phyloP scores from a whole-genome alignment of 2,329 filamentous ascomycete species.

The Herpotrichia juniperi region DNA sequence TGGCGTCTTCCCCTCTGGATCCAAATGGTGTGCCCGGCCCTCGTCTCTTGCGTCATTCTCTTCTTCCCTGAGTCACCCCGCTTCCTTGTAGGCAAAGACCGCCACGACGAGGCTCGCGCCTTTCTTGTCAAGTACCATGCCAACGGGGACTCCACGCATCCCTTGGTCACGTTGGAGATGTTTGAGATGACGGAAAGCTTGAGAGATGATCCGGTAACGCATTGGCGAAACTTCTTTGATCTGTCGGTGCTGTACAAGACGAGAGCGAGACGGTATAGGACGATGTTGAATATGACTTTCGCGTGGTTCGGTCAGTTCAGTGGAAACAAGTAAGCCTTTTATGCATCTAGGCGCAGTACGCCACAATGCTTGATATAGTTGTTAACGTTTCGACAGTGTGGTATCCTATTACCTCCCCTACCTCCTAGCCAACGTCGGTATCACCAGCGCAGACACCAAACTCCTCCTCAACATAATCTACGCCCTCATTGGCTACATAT shows the following conservation, averaged over 20 bases:
- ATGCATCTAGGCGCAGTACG: background rate
- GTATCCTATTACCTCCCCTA: constrained; percentile 39
- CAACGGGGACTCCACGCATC: constrained; percentile 45
- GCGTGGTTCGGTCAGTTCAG: constrained; percentile 46
- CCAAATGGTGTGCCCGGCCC: constrained; percentile 26
- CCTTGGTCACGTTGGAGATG: constrained; percentile 36
- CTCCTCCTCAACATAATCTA: constrained; percentile 46
- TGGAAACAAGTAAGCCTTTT: constrained; percentile 34
- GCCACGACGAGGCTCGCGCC: constrained; percentile 27
- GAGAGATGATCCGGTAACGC: constrained; percentile 20
- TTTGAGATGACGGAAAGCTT: constrained; percentile 35
- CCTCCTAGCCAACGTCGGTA: constrained; percentile 42
- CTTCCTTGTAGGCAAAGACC: constrained; percentile 29
- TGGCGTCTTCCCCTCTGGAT: constrained; percentile 30
- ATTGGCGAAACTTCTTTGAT: constrained; percentile 30
- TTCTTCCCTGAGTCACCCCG: constrained; percentile 29
- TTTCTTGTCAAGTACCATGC: constrained; percentile 61
- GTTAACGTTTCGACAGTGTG: constrained; percentile 19
- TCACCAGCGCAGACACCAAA: constrained; percentile 36
- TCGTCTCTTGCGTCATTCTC: constrained; percentile 23
- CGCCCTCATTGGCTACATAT: constrained; percentile 38
- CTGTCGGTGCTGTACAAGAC: constrained; percentile 24
- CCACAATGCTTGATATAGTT: constrained; percentile 4
- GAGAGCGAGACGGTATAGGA: constrained; percentile 24
- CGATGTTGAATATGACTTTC: constrained; percentile 37